These are phyloP conservation scores for Salix caprea DNA, from an alignment of 345 rosid species.

Conservation along the genomic window DNA sequence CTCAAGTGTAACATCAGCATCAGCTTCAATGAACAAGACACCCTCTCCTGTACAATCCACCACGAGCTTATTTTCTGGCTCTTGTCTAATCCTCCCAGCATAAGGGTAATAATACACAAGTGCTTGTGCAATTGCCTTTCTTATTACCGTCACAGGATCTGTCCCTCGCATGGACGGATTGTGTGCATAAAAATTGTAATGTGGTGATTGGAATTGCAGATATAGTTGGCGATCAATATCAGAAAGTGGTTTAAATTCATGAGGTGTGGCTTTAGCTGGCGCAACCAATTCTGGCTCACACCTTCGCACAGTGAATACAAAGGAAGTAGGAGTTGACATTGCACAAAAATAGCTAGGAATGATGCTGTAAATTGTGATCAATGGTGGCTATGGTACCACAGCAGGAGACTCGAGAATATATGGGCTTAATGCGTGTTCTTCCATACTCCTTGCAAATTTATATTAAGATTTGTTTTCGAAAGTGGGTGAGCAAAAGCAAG, in stretches of 20 bases:
- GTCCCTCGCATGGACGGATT: slow-evolving; percentile 9
- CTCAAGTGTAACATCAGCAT: slow-evolving; percentile 9
- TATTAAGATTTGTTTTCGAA: too few species aligned
- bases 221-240: slow-evolving; percentile 21
- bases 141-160: slow-evolving; percentile 1
- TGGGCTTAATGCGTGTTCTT: background rate
- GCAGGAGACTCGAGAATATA: too few species aligned
- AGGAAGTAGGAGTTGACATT: background rate
- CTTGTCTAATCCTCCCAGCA: slow-evolving; percentile 20
- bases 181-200: slow-evolving; percentile 1
- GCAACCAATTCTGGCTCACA: slow-evolving; percentile 4
- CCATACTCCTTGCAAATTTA: too few species aligned
- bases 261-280: slow-evolving; percentile 15
- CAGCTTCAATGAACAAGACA: slow-evolving; percentile 16
- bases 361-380: background rate
- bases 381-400: background rate
- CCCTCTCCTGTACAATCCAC: slow-evolving; percentile 26
- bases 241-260: slow-evolving; percentile 13
- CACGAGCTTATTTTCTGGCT: slow-evolving; percentile 5
- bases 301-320: slow-evolving; percentile 7
- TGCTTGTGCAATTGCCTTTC: slow-evolving; percentile 12
- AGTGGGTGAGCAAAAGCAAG: too few species aligned
- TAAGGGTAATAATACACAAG: slow-evolving; percentile 18
- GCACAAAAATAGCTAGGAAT: background rate
- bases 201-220: slow-evolving; percentile 12